phyloP scores from a whole-genome alignment of 768 basidiomycete species.

The Leucosporidium creatinivorum region DNA sequence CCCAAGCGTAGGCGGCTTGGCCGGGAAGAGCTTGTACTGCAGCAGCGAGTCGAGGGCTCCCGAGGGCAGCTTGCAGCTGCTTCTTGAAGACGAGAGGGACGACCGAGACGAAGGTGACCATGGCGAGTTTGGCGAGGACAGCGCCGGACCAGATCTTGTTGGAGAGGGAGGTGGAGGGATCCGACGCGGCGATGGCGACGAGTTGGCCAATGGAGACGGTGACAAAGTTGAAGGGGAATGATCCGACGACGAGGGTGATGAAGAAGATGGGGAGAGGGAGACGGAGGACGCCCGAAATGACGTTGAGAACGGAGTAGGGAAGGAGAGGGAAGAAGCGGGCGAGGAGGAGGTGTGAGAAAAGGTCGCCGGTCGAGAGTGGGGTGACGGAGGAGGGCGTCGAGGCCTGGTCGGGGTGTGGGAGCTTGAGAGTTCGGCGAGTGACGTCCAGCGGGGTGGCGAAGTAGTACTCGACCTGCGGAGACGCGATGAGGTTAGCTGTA shows the following conservation, averaged over 20 bases:
- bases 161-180: conserved; percentile 22
- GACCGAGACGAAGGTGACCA: conserved; percentile 33
- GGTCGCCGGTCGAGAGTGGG: conserved; percentile 16
- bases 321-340: conserved; percentile 38
- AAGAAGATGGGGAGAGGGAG: conserved; percentile 36
- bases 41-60: too few species aligned
- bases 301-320: conserved; percentile 37
- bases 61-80: conserved; percentile 20
- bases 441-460: conserved; percentile 33
- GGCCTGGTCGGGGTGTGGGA: neutral
- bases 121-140: conserved; percentile 34
- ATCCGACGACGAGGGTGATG: conserved; percentile 36
- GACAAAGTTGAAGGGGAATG: conserved; percentile 38
- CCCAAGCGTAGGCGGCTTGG: too few species aligned
- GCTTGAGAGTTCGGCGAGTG: conserved; percentile 31
- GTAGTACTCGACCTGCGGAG: conserved; percentile 32
- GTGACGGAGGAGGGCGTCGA: neutral
- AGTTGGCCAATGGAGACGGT: conserved; percentile 36
- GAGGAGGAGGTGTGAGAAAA: conserved; percentile 37
- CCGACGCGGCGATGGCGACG: conserved; percentile 32
- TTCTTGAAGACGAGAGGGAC: conserved; percentile 37
- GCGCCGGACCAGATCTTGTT: conserved; percentile 36
- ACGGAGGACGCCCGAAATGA: conserved; percentile 36
- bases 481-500: neutral
- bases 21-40: too few species aligned